phyloP scores from a whole-genome alignment of 202 grass and related monocot species.

The Eragrostis tef region DNA sequence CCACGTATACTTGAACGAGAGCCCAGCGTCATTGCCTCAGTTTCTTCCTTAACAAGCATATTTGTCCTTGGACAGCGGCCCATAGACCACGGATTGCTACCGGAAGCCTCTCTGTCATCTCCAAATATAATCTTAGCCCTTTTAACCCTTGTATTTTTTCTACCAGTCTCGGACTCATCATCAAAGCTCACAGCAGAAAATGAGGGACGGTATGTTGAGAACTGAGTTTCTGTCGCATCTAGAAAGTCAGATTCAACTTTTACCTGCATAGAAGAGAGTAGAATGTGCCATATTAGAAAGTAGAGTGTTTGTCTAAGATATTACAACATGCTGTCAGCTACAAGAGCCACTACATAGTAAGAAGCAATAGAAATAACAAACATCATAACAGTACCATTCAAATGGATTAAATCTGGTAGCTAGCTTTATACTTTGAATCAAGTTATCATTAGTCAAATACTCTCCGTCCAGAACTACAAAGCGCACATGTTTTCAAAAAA shows the following conservation, averaged over 20 bases:
- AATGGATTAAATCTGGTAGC: slow-evolving; percentile 10
- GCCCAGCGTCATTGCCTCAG: slow-evolving; percentile 26
- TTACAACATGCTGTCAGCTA: slow-evolving; percentile 31
- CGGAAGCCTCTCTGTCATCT: slow-evolving; percentile 53
- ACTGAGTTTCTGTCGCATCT: slow-evolving; percentile 49
- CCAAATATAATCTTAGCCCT: slow-evolving; percentile 60
- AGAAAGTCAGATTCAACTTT: slow-evolving; percentile 63
- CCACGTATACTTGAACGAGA: slow-evolving; percentile 13
- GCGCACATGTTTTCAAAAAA: not conserved
- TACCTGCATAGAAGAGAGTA: slow-evolving; percentile 49
- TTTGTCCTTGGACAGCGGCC: not conserved
- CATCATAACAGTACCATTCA: not conserved
- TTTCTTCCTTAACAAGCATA: slow-evolving; percentile 55
- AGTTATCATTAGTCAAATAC: not conserved
- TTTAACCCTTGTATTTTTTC: slow-evolving; percentile 50
- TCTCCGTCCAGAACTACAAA: not conserved
- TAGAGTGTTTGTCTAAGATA: slow-evolving; percentile 9
- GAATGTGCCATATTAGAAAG: slow-evolving; percentile 27
- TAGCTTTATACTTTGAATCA: slow-evolving; percentile 7
- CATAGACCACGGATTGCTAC: slow-evolving; percentile 44
- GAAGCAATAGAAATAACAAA: slow-evolving; percentile 17
- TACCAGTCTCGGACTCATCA: slow-evolving; percentile 51
- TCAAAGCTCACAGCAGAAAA: slow-evolving; percentile 40
- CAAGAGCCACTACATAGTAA: not conserved
- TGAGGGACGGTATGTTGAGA: slow-evolving; percentile 51